A percentile compares a stretch with the other conserved stretches of the same genome.
These are phyloP conservation scores for Psilocybe cyanescens DNA, from an alignment of 768 basidiomycete species.

Conservation along the genomic window DNA sequence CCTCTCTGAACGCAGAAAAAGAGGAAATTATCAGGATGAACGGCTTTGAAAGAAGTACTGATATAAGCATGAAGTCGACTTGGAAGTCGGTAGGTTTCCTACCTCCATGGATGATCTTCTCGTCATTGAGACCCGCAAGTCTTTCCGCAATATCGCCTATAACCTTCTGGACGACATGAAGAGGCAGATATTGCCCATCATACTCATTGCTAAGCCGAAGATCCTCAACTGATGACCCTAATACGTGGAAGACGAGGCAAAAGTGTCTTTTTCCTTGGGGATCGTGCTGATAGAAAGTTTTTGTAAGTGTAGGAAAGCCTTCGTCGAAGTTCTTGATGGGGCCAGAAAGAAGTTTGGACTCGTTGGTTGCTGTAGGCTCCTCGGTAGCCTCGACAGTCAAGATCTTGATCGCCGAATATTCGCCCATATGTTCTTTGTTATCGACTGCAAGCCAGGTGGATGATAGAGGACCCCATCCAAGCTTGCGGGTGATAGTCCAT, in stretches of 20 bases:
- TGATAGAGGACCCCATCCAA: constrained; percentile 52
- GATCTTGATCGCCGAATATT: constrained; percentile 18
- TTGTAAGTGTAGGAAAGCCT: constrained; percentile 7
- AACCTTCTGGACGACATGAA: constrained; percentile 18
- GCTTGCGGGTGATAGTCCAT: constrained; percentile 52
- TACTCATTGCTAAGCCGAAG: constrained; percentile 10
- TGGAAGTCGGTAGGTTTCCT: not conserved
- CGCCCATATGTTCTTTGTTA: constrained; percentile 8
- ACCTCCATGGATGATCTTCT: constrained; percentile 18
- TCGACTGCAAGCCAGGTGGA: constrained; percentile 40
- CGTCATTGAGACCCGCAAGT: not conserved
- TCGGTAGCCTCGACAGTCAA: constrained; percentile 12
- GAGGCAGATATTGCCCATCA: constrained; percentile 10
- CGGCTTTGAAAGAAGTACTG: constrained; percentile 2
- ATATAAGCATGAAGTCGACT: not conserved
- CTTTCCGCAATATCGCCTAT: constrained; percentile 4
- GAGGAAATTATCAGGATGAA: constrained; percentile 16
- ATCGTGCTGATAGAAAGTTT: constrained; percentile 13
- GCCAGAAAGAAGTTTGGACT: not conserved
- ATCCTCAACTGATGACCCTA: constrained; percentile 16
- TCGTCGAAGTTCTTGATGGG: not conserved
- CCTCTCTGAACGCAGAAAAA: constrained; percentile 1
- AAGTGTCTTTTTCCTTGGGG: constrained; percentile 11
- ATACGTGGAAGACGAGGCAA: constrained; percentile 11
- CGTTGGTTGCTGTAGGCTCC: constrained; percentile 6